Percentiles rank a stretch among this genome's conserved stretches.
These are phyloP conservation scores for Ophiobolus disseminans DNA, from an alignment of 2,329 filamentous ascomycete genomes.

Conservation along the genomic window DNA sequence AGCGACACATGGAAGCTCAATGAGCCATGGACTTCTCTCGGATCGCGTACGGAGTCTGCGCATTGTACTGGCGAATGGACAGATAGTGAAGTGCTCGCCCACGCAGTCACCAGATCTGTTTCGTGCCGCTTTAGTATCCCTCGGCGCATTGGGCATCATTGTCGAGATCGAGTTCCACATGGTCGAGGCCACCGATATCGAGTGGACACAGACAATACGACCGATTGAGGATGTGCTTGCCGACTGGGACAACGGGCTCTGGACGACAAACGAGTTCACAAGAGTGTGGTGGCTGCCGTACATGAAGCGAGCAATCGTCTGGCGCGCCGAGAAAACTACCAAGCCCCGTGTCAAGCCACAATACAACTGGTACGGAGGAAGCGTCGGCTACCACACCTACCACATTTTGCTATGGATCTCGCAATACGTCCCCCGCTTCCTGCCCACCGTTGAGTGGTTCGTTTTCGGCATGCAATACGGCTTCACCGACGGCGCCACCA, in stretches of 20 bases:
- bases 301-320: slow-evolving; percentile 83
- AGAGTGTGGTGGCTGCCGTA: slow-evolving; percentile 99
- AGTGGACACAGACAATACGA: slow-evolving; percentile 83
- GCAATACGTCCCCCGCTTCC: slow-evolving; percentile 76
- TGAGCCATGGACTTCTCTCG: slow-evolving; percentile 82
- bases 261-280: slow-evolving; percentile 86
- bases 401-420: slow-evolving; percentile 86
- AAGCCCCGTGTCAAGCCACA: slow-evolving; percentile 66
- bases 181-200: slow-evolving; percentile 80
- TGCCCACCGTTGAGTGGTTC: slow-evolving; percentile 94
- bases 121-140: slow-evolving; percentile 82
- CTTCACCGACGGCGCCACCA: slow-evolving; percentile 73
- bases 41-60: slow-evolving; percentile 77
- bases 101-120: slow-evolving; percentile 79
- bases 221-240: slow-evolving; percentile 71
- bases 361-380: slow-evolving; percentile 79
- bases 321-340: slow-evolving; percentile 82
- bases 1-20: slow-evolving; percentile 88
- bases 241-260: slow-evolving; percentile 76
- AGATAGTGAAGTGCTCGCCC: slow-evolving; percentile 71
- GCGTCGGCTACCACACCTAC: slow-evolving; percentile 86
- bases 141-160: slow-evolving; percentile 90
- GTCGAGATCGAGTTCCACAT: slow-evolving; percentile 87
- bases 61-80: slow-evolving; percentile 82
- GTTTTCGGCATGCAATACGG: slow-evolving; percentile 98